Percentiles rank a stretch among this genome's conserved stretches.
These are phyloP conservation scores for Hanseniaspora vineae DNA, from an alignment of 805 yeast species.

Conservation along the genomic window DNA sequence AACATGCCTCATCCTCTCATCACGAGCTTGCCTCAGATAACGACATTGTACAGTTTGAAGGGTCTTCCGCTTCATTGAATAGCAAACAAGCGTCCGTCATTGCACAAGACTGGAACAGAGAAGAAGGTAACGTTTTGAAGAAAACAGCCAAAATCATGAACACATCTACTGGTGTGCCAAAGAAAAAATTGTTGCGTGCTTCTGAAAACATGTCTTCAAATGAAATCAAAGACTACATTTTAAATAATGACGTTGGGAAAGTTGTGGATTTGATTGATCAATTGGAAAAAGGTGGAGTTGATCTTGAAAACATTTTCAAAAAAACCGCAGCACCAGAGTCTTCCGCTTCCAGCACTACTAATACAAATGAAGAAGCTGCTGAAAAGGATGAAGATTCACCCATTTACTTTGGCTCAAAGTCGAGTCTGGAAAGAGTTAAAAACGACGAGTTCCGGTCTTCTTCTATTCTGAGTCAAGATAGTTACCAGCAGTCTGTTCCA, in stretches of 20 bases:
- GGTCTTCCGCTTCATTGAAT: not conserved
- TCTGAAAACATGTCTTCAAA: conserved; percentile 25
- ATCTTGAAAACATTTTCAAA: conserved; percentile 25
- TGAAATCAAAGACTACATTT: conserved; percentile 23
- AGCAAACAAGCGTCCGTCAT: not conserved
- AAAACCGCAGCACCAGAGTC: conserved; percentile 10
- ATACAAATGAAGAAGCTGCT: not conserved
- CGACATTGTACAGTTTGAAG: conserved; percentile 1
- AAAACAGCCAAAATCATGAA: conserved; percentile 10
- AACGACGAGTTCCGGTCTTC: not conserved
- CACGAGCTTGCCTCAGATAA: too few species aligned
- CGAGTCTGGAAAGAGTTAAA: not conserved
- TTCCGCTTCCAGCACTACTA: not conserved
- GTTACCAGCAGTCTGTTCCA: not conserved
- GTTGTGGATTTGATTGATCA: conserved; percentile 27
- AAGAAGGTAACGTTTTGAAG: conserved; percentile 17
- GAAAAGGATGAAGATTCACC: not conserved
- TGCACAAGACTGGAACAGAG: conserved; percentile 8
- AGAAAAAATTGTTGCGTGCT: conserved; percentile 13
- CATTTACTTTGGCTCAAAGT: too few species aligned
- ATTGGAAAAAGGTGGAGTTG: conserved; percentile 29
- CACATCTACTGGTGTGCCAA: conserved; percentile 2
- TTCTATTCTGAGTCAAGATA: not conserved
- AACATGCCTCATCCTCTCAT: too few species aligned
- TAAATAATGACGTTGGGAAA: conserved; percentile 27